These are phyloP conservation scores for Pythium diclinum DNA, from an alignment of 352 stramenopile species.

Conservation along the genomic window DNA sequence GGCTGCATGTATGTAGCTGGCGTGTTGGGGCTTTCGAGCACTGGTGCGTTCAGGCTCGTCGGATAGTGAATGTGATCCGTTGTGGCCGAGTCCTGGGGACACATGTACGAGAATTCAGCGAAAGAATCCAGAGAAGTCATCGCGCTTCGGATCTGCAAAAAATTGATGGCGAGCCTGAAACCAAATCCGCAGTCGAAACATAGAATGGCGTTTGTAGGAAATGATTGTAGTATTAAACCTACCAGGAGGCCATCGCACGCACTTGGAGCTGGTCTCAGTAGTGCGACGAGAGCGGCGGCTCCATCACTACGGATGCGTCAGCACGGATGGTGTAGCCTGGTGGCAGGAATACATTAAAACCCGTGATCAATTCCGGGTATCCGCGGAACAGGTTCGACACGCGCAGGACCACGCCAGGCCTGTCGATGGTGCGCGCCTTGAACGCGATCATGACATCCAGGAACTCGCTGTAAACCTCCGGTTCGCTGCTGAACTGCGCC, in stretches of 20 bases:
- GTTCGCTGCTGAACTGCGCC: neutral
- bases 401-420: neutral
- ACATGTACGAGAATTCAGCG: no score
- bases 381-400: neutral
- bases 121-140: no score
- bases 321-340: neutral
- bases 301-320: neutral
- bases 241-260: neutral
- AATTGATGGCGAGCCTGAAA: no score
- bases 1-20: no score
- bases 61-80: no score
- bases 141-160: no score
- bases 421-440: neutral
- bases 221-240: no score
- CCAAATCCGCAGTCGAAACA: no score
- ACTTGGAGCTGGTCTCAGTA: neutral
- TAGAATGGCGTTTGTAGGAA: no score
- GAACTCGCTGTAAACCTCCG: slow-evolving; percentile 5
- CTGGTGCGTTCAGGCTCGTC: no score
- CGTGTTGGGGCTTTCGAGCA: no score
- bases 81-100: no score
- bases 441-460: neutral
- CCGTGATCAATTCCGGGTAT: neutral
- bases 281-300: neutral
- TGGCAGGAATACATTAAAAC: neutral